These are phyloP conservation scores for Penstemon davidsonii DNA, from an alignment of 257 asterid species.

Conservation along the genomic window DNA sequence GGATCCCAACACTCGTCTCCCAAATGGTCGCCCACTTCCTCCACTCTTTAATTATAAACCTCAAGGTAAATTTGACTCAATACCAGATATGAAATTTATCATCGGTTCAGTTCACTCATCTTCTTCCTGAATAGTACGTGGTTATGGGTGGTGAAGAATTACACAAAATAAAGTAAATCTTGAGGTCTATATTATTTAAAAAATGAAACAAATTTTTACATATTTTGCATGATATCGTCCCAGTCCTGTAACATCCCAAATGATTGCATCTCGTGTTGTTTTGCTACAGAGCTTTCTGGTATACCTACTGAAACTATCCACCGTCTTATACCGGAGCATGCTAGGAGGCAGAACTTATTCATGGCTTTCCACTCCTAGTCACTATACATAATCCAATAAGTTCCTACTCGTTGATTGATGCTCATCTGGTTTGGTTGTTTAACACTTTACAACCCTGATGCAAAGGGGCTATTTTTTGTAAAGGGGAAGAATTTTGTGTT, in stretches of 20 bases:
- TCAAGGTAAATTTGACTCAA: slow-evolving; percentile 53
- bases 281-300: slow-evolving; percentile 73
- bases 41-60: slow-evolving; percentile 92
- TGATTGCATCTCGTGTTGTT: slow-evolving; percentile 1
- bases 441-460: slow-evolving; percentile 13
- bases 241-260: neutral
- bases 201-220: no score
- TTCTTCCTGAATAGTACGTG: no score
- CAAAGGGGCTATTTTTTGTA: slow-evolving; percentile 25
- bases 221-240: no score
- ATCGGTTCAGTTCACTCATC: no score
- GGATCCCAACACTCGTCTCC: slow-evolving; percentile 82
- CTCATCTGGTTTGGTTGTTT: slow-evolving; percentile 21
- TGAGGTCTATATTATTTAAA: no score
- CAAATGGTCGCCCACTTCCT: slow-evolving; percentile 98
- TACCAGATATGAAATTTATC: neutral
- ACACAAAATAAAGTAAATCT: no score
- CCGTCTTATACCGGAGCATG: slow-evolving; percentile 94
- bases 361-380: slow-evolving; percentile 85
- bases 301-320: slow-evolving; percentile 74
- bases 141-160: no score
- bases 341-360: slow-evolving; percentile 91
- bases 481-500: slow-evolving; percentile 36
- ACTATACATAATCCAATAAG: slow-evolving; percentile 11
- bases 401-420: slow-evolving; percentile 17